phyloP scores from a whole-genome alignment of 768 basidiomycete species.

The Leccinum disarticulatum region DNA sequence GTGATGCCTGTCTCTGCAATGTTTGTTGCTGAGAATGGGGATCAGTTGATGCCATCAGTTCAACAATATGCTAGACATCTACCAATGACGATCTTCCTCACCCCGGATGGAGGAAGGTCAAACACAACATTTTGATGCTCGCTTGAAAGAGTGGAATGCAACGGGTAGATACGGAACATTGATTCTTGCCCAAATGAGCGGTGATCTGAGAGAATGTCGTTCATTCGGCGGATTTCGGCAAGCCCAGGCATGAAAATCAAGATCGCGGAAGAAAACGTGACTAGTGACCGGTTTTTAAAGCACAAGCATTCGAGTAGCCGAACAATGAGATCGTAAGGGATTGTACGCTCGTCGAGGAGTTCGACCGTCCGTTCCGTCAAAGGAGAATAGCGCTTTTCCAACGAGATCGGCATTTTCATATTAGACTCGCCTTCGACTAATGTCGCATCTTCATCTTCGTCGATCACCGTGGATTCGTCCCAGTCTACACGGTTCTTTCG shows the following conservation, averaged over 20 bases:
- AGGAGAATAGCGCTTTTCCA: conserved; percentile 80
- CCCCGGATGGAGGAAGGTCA: conserved; percentile 74
- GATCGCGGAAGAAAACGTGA: conserved; percentile 70
- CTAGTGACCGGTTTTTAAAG: conserved; percentile 55
- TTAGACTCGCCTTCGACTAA: conserved; percentile 18
- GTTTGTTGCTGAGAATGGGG: conserved; percentile 63
- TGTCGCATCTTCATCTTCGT: conserved; percentile 68
- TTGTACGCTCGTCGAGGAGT: conserved; percentile 80
- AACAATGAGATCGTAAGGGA: conserved; percentile 90
- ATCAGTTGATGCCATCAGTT: background rate
- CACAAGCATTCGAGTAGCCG: conserved; percentile 81
- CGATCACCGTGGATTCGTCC: conserved; percentile 66
- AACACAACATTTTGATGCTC: conserved; percentile 92
- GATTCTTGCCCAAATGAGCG: conserved; percentile 59
- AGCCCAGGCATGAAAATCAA: conserved; percentile 95
- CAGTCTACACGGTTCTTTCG: conserved; percentile 68
- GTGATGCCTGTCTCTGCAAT: conserved; percentile 98
- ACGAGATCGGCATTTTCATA: conserved; percentile 39
- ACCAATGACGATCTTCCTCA: conserved; percentile 95
- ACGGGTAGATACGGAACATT: conserved; percentile 73
- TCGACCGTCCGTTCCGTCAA: conserved; percentile 77
- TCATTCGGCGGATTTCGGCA: conserved; percentile 87
- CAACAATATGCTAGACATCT: conserved; percentile 18
- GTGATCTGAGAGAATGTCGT: conserved; percentile 80
- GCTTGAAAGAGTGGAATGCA: conserved; percentile 92